These are phyloP conservation scores for Groenewaldozyma auringiensis DNA, from an alignment of 1,139 yeast species.

Conservation along the genomic window DNA sequence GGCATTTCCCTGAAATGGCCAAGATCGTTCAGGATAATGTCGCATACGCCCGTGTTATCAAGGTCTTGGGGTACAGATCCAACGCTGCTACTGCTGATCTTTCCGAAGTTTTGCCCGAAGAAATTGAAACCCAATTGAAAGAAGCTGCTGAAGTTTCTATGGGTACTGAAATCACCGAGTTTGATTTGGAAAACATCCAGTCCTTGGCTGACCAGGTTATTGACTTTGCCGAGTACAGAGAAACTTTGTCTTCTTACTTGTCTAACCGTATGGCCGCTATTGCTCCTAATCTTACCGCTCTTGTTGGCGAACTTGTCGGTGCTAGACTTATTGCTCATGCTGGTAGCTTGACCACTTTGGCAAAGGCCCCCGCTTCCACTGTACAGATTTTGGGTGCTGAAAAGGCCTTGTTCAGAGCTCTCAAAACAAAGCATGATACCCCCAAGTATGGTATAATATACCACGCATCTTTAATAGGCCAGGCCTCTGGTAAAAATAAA, in stretches of 20 bases:
- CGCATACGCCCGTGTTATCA: conserved; percentile 66
- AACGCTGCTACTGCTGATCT: conserved; percentile 85
- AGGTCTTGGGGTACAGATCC: conserved; percentile 91
- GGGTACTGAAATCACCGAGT: conserved; percentile 95
- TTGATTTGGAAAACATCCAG: conserved; percentile 74
- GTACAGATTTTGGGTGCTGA: conserved; percentile 99
- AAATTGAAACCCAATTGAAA: conserved; percentile 46
- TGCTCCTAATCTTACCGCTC: conserved; percentile 93
- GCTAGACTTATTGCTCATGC: conserved; percentile 97
- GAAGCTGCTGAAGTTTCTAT: conserved; percentile 95
- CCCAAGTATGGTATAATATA: conserved; percentile 97
- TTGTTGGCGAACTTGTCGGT: conserved; percentile 97
- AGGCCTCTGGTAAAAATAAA: conserved; percentile 95
- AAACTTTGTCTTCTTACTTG: conserved; percentile 80
- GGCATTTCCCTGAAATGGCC: conserved; percentile 99
- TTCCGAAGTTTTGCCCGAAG: conserved; percentile 84
- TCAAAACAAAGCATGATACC: conserved; percentile 96
- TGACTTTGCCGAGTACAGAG: conserved; percentile 91
- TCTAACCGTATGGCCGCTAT: conserved; percentile 95
- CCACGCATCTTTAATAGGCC: conserved; percentile 96
- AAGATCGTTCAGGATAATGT: conserved; percentile 93
- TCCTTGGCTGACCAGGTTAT: conserved; percentile 92
- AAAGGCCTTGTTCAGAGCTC: conserved; percentile 96
- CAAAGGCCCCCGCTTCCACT: conserved; percentile 98
- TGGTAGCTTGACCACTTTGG: conserved; percentile 86